Base-by-base conservation (phyloP, 2,329 filamentous ascomycete genomes). In the Metarhizium rileyi region DNA sequence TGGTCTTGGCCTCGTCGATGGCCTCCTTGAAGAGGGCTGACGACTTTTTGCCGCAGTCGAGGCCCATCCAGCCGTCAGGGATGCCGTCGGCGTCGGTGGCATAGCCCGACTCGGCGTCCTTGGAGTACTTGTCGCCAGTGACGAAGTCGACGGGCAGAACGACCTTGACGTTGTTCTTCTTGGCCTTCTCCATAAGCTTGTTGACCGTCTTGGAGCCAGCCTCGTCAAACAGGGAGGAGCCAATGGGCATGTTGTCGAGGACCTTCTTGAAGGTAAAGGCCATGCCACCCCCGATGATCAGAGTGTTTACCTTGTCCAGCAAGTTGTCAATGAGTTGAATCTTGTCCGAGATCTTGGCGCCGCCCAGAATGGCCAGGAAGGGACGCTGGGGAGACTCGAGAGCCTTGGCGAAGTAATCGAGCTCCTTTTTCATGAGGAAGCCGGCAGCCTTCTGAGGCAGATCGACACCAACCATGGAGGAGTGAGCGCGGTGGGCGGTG, bases 261-360 rank as follows among this genome's bases (percentile, higher is more conserved):
- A 89, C 91, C 82, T 98, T 98, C 81, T 97, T 97, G 82, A 98
- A 98, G 62, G 93, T 98, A 77, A 97, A 98, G 55, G 93, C 90
- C 93, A 98, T 98, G 63, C 78, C 93, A 66, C 93, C 93, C 69
- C 91, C 95, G 73, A 98, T 86, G 72, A 98, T 86, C 58, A 98
- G 81, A 69, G 85, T 93, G 80, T 98, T 81, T 70, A 98, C 90
- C 81, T 98, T 97, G 72, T 90, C 87, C 59, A 98, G 85, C 58
- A 98, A 79, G 80, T 98, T 98, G 76, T 98, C 90, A 67, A 98
- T 97, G 62, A 98, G 81, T 78, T 96, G 89, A 70, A 98, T 98
- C 85, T 98, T 98, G 81, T 98, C 93, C 42, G 89, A 94, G 60
- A 98, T 90, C 81, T 98, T 98, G 69, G 93, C 90, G 60, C 93